These are phyloP conservation scores for Exophiala spinifera DNA, from an alignment of 2,329 filamentous ascomycete species.

Conservation along the genomic window DNA sequence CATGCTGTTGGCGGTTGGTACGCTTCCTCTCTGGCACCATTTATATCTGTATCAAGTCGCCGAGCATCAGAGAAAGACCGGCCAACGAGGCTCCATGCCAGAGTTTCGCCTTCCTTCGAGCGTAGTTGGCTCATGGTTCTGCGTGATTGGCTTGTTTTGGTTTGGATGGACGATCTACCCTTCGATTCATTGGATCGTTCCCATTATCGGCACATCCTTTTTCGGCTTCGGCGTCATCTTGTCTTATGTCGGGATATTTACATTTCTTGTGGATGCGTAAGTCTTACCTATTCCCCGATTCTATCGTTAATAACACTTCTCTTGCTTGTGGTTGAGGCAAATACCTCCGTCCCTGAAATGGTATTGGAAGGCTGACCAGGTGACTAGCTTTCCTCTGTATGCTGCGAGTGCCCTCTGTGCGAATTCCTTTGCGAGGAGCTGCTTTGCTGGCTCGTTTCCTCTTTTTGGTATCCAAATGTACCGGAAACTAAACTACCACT, in stretches of 20 bases:
- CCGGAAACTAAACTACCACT: slow-evolving; percentile 37
- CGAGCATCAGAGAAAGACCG: slow-evolving; percentile 36
- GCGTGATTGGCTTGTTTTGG: slow-evolving; percentile 79
- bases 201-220: slow-evolving; percentile 68
- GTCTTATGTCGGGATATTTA: slow-evolving; percentile 80
- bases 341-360: too few relatives aligned
- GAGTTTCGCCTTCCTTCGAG: slow-evolving; percentile 78
- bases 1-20: slow-evolving; percentile 45
- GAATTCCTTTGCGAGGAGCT: slow-evolving; percentile 74
- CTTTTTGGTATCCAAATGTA: slow-evolving; percentile 37
- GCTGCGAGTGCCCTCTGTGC: slow-evolving; percentile 68
- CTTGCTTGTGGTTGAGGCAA: too few relatives aligned
- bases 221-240: slow-evolving; percentile 73
- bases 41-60: slow-evolving; percentile 43
- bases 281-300: too few relatives aligned
- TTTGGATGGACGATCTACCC: slow-evolving; percentile 83
- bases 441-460: slow-evolving; percentile 71
- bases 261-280: slow-evolving; percentile 70
- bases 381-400: slow-evolving; percentile 36
- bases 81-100: slow-evolving; percentile 62
- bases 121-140: slow-evolving; percentile 70
- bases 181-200: slow-evolving; percentile 71
- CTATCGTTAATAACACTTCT: too few relatives aligned
- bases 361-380: too few relatives aligned
- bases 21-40: slow-evolving; percentile 47